A percentile compares a stretch with the other conserved stretches of the same genome.
Conservation (phyloP, 768 basidiomycete species). For the Trametes villosa region DNA sequence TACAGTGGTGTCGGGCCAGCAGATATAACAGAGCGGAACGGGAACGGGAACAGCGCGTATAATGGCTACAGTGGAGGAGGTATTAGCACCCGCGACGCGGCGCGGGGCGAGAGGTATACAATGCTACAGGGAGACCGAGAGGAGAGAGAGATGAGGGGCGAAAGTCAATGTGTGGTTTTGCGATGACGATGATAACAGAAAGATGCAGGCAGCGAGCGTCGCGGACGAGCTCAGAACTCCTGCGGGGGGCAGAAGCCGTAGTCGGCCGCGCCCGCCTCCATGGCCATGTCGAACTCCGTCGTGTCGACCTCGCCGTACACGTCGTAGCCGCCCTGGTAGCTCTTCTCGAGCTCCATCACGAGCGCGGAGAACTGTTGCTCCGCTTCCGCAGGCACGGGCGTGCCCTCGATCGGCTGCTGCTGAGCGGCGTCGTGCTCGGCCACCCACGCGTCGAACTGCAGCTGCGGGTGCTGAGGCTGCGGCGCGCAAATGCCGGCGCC, state of each 20-base stretch:
- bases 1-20: slow-evolving; percentile 2
- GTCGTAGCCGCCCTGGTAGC: slow-evolving; percentile 8
- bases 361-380: not conserved
- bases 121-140: slow-evolving; percentile 6
- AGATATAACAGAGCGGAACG: slow-evolving; percentile 2
- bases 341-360: slow-evolving; percentile 8
- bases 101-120: not conserved
- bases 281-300: slow-evolving; percentile 5
- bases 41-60: not conserved
- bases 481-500: slow-evolving; percentile 19
- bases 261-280: slow-evolving; percentile 4
- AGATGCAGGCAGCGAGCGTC: no score
- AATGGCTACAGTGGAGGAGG: slow-evolving; percentile 22
- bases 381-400: not conserved
- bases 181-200: not conserved
- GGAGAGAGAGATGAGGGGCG: not conserved
- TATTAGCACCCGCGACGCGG: slow-evolving; percentile 8
- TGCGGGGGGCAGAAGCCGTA: slow-evolving; percentile 18
- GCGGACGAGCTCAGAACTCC: slow-evolving; percentile 13
- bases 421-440: not conserved
- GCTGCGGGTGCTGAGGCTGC: slow-evolving; percentile 27
- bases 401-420: not conserved
- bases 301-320: slow-evolving; percentile 7
- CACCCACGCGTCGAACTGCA: slow-evolving; percentile 17
- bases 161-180: not conserved